Evolutionary conservation across 352 stramenopile species (phyloP).

Genomic region (Phytophthora crassamura): DNA sequence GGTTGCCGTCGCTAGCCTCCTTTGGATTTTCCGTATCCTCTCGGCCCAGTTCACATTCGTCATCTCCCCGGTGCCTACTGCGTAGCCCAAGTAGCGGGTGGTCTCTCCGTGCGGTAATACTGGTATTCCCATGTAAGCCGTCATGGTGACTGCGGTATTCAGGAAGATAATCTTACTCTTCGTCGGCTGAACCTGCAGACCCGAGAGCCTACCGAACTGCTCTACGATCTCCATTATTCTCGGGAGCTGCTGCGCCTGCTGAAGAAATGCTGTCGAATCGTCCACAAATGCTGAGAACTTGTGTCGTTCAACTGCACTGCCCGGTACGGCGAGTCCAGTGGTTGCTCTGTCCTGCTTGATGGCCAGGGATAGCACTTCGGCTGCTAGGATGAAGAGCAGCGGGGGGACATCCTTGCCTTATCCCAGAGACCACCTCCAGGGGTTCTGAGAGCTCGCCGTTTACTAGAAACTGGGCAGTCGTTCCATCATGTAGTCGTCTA

Average conservation of each 20-base stretch:
- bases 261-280: conserved; percentile 6
- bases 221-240: not conserved
- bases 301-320: not conserved
- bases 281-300: conserved; percentile 11
- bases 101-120: not conserved
- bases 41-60: not conserved
- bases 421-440: not conserved
- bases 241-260: not conserved
- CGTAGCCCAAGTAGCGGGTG: not conserved
- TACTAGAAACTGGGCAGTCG: too few species aligned
- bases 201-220: not conserved
- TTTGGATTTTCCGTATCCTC: not conserved
- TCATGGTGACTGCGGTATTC: not conserved
- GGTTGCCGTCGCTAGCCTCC: not conserved
- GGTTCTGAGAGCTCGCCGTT: too few species aligned
- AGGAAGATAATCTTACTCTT: not conserved
- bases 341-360: too few species aligned
- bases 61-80: not conserved
- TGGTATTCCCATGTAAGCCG: not conserved
- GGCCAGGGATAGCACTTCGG: too few species aligned
- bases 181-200: not conserved
- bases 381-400: too few species aligned
- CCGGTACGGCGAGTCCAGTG: not conserved
- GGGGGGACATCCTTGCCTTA: not conserved
- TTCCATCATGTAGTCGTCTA: too few species aligned